Base-by-base conservation (phyloP, 306 rosid species). In the Dryas octopetala region DNA sequence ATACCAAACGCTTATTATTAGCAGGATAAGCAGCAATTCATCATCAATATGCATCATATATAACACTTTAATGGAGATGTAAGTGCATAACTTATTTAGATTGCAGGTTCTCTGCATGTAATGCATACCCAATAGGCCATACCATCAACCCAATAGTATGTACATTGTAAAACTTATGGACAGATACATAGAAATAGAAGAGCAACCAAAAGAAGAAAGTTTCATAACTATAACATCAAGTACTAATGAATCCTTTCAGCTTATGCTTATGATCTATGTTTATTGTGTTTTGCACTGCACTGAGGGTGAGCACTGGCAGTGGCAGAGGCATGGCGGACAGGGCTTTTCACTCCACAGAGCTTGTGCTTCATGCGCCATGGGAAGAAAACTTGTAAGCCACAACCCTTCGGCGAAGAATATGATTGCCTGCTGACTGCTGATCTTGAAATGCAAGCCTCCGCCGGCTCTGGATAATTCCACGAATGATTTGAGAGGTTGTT, bases 351-450 rank as follows among this genome's bases (percentile, higher is more conserved):
- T 8, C 93, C 83, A 81, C 97, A 89, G 68, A 91, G 85, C 80
- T 82, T 88, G 58, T 86, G 93, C 82, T 91, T 93, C 84, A 83
- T 68, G 23, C 89, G 76, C 92, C 96, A 88, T 0, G 98, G 96
- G 71, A 89, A 84, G 51, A 91, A 61, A 76, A 75, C 40, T 38
- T 88, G 88, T 19, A 89, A 71, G 23, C 97, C 96, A 74, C 96
- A 93, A 5, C 91, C 93, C 74, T 86, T 91, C 4, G 87, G 88
- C 43, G 96, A 79, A 71, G 82, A 64, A 79, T 58, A 83, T 16
- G 91, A 73, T 54, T 74, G 79, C 51, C 80, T 71, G n/a, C 79
- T 64, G 4, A 17, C 62, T 38, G 64, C 47, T 7, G 79, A 55
- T 14, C 76, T 78, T 1, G 82, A 76, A 9, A 46, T 60, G 28